Conservation (phyloP, 1,139 yeast genomes). For the Petasospora rhodanensis region DNA sequence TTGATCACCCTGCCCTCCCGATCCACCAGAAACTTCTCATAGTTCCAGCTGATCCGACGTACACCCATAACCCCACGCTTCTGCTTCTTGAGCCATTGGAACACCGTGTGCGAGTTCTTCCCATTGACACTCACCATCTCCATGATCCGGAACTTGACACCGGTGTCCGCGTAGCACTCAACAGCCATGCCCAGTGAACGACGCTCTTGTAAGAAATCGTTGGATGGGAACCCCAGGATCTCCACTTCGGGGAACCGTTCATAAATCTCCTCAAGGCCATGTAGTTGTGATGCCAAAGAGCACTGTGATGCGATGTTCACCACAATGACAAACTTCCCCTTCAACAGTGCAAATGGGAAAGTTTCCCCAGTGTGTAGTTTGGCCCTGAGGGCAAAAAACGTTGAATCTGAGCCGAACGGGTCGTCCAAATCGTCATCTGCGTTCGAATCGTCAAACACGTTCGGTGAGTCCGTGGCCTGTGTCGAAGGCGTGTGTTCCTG, state of each 20-base stretch:
- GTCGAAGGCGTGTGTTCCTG: too few relatives aligned
- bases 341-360: not conserved
- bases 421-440: too few relatives aligned
- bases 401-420: too few relatives aligned
- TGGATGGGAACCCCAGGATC: slow-evolving; percentile 81
- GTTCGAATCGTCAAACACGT: too few relatives aligned
- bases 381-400: too few relatives aligned
- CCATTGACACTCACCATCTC: slow-evolving; percentile 84
- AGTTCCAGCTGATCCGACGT: slow-evolving; percentile 87
- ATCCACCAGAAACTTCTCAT: slow-evolving; percentile 79
- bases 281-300: not conserved
- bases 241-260: not conserved
- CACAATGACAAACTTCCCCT: not conserved
- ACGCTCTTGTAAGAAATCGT: slow-evolving; percentile 83
- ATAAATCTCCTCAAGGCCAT: not conserved
- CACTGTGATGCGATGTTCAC: not conserved
- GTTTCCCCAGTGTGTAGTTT: not conserved
- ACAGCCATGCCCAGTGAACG: slow-evolving; percentile 64
- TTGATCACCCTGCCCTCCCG: slow-evolving; percentile 60
- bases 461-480: too few relatives aligned
- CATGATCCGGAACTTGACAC: slow-evolving; percentile 50
- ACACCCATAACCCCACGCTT: slow-evolving; percentile 66
- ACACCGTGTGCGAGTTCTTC: slow-evolving; percentile 64
- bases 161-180: slow-evolving; percentile 11
- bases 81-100: slow-evolving; percentile 58